Conservation (phyloP, 176 grass and related monocot genomes). For the Triticum monococcum region DNA sequence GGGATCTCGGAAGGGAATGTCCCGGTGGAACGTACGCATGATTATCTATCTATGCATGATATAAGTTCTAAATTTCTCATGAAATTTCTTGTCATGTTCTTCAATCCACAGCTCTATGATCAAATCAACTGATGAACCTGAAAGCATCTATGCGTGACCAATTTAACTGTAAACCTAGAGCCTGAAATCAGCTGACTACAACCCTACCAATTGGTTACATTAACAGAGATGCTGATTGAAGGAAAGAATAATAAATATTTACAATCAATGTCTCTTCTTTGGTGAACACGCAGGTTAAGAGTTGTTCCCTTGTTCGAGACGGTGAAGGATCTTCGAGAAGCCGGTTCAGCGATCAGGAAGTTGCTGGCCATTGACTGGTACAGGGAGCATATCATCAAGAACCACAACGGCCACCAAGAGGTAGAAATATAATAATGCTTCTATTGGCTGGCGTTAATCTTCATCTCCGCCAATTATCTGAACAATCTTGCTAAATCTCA, state of each 20-base stretch:
- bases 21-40: conserved; percentile 94
- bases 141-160: neutral
- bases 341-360: conserved; percentile 81
- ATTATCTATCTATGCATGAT: neutral
- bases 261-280: neutral
- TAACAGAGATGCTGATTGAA: neutral
- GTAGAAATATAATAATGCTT: conserved; percentile 48
- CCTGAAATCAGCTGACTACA: too few relatives aligned
- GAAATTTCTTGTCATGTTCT: neutral
- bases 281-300: conserved; percentile 62
- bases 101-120: neutral
- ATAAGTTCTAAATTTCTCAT: neutral
- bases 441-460: neutral
- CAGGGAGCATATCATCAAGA: conserved; percentile 79
- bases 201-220: neutral
- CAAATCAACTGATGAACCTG: neutral
- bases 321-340: conserved; percentile 87
- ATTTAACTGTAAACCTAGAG: neutral
- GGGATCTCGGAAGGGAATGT: conserved; percentile 77
- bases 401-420: conserved; percentile 90
- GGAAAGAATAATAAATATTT: neutral
- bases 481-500: too few relatives aligned
- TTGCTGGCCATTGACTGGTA: conserved; percentile 92
- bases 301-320: conserved; percentile 97
- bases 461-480: neutral